Conservation (phyloP, 305 asterid species). For the Withania somnifera region DNA sequence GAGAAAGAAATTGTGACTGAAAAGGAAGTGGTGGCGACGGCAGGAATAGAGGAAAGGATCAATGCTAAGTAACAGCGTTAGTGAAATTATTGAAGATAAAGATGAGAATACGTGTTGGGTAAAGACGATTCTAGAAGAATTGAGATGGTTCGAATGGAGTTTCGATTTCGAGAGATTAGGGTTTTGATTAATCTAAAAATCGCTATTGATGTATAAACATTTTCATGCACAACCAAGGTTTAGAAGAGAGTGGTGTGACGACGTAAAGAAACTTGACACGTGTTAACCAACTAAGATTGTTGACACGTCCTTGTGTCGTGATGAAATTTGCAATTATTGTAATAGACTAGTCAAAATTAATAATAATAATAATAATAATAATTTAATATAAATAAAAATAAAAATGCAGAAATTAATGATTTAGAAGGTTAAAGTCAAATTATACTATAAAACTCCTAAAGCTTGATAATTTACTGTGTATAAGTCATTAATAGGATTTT, state of each 20-base stretch:
- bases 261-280: background rate
- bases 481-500: too few relatives aligned
- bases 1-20: slow-evolving; percentile 3
- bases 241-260: background rate
- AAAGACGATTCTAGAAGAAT: slow-evolving; percentile 20
- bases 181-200: slow-evolving; percentile 30
- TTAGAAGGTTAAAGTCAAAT: too few relatives aligned
- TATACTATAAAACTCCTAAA: too few relatives aligned
- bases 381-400: too few relatives aligned
- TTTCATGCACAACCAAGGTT: background rate
- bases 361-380: too few relatives aligned
- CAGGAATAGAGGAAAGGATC: slow-evolving; percentile 1
- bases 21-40: slow-evolving; percentile 29
- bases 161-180: slow-evolving; percentile 39
- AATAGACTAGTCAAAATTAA: too few relatives aligned
- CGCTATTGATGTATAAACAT: background rate
- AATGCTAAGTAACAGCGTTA: slow-evolving; percentile 16
- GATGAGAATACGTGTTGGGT: too few relatives aligned
- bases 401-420: too few relatives aligned
- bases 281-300: background rate
- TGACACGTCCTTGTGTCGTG: too few relatives aligned
- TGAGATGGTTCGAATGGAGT: background rate
- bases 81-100: slow-evolving; percentile 15
- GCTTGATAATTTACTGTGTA: too few relatives aligned
- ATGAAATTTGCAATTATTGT: too few relatives aligned